Conservation (phyloP, 2,329 filamentous ascomycete genomes). For the Helicocarpus griseus region DNA sequence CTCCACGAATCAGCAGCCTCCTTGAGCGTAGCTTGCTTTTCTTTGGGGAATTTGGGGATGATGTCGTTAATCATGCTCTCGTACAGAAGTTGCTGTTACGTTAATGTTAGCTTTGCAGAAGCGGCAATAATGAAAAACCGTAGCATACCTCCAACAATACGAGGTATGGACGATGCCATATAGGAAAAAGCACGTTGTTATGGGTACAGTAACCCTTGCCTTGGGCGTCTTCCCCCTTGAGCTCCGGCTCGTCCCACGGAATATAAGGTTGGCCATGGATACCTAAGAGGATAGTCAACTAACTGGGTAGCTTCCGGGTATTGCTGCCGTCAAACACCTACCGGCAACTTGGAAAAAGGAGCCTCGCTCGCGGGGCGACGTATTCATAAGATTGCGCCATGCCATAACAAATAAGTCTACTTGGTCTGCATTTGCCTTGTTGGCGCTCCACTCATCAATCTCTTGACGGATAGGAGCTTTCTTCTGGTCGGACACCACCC, state of each 20-base stretch:
- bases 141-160: conserved; percentile 44
- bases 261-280: conserved; percentile 66
- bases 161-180: conserved; percentile 78
- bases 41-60: conserved; percentile 31
- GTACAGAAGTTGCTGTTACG: conserved; percentile 29
- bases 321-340: background rate
- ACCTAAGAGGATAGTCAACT: conserved; percentile 36
- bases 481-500: background rate
- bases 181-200: conserved; percentile 62
- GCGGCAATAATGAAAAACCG: conserved; percentile 14
- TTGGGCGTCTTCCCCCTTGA: conserved; percentile 35
- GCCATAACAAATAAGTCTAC: conserved; percentile 3
- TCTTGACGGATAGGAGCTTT: conserved; percentile 5
- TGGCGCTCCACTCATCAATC: conserved; percentile 3
- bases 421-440: conserved; percentile 1
- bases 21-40: conserved; percentile 35
- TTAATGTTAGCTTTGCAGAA: background rate
- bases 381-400: conserved; percentile 3
- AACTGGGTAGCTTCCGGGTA: background rate
- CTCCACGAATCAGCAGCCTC: conserved; percentile 33
- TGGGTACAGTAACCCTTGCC: conserved; percentile 58
- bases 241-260: conserved; percentile 46
- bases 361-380: background rate
- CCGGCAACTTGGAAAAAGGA: conserved; percentile 5
- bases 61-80: conserved; percentile 25